Percentiles rank a stretch among this genome's conserved stretches.
These are phyloP conservation scores for Exophiala sp. DNA, from an alignment of 2,329 filamentous ascomycete genomes.

Conservation along the genomic window DNA sequence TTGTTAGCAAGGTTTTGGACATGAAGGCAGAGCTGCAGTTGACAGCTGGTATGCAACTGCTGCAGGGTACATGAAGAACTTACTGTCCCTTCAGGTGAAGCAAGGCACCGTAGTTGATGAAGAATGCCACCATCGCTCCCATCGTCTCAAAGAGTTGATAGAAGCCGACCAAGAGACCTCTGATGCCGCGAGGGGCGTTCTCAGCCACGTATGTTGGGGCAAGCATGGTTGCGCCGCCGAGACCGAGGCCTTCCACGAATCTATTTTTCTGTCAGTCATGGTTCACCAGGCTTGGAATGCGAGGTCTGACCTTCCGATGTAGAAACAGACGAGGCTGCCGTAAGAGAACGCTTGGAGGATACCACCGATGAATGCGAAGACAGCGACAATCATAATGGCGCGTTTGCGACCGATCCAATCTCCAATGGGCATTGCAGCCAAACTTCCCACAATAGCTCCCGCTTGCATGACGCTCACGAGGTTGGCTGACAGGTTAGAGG, in stretches of 20 bases:
- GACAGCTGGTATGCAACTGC: no score
- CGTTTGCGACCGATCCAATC: conserved; percentile 53
- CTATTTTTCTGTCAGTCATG: conserved; percentile 17
- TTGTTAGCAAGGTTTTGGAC: no score
- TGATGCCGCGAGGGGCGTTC: conserved; percentile 57
- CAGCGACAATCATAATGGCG: conserved; percentile 55
- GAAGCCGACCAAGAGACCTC: conserved; percentile 58
- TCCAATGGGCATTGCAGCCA: conserved; percentile 44
- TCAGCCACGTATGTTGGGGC: conserved; percentile 61
- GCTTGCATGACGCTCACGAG: conserved; percentile 70
- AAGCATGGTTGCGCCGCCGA: conserved; percentile 53
- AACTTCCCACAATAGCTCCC: conserved; percentile 63
- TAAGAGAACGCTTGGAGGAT: conserved; percentile 62
- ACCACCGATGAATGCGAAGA: conserved; percentile 59
- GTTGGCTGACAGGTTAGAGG: conserved; percentile 60
- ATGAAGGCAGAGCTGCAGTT: no score
- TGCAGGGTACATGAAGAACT: no score
- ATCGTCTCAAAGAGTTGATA: conserved; percentile 57
- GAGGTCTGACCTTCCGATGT: conserved; percentile 58
- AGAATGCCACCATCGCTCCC: conserved; percentile 45
- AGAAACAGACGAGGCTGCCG: conserved; percentile 61
- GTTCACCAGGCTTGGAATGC: no score
- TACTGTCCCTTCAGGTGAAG: conserved; percentile 43
- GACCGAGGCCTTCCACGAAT: conserved; percentile 53
- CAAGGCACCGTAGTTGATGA: conserved; percentile 54